These are phyloP conservation scores for Henckelia pumila DNA, from an alignment of 257 asterid genomes.

Conservation along the genomic window DNA sequence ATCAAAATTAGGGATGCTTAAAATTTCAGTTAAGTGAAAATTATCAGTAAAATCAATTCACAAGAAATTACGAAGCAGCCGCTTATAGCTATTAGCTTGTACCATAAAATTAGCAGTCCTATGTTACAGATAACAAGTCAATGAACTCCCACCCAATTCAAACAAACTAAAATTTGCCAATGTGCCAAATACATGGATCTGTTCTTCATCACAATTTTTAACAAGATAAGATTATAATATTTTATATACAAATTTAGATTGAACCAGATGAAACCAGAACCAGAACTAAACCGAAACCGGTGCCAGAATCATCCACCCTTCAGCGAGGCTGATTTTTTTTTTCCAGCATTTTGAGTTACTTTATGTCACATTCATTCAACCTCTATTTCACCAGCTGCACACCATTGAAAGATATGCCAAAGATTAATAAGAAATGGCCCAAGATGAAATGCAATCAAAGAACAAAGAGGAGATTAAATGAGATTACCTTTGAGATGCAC, in stretches of 20 bases:
- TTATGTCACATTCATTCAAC: slow-evolving; percentile 65
- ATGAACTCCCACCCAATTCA: too few species aligned
- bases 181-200: slow-evolving; percentile 12
- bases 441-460: background rate
- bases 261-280: slow-evolving; percentile 5
- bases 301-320: slow-evolving; percentile 8
- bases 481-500: background rate
- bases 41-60: too few species aligned
- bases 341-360: slow-evolving; percentile 29
- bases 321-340: background rate
- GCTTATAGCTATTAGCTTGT: too few species aligned
- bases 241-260: slow-evolving; percentile 35
- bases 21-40: too few species aligned
- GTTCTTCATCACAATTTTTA: slow-evolving; percentile 26
- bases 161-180: slow-evolving; percentile 16
- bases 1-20: too few species aligned
- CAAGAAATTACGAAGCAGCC: too few species aligned
- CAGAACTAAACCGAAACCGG: slow-evolving; percentile 12
- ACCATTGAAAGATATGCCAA: slow-evolving; percentile 6
- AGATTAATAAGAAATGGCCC: slow-evolving; percentile 13
- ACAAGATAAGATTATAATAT: slow-evolving; percentile 23
- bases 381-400: slow-evolving; percentile 79
- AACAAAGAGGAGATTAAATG: background rate
- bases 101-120: background rate
- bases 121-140: background rate